These are phyloP conservation scores for Rubia balearica DNA, from an alignment of 305 asterid genomes.

Conservation along the genomic window DNA sequence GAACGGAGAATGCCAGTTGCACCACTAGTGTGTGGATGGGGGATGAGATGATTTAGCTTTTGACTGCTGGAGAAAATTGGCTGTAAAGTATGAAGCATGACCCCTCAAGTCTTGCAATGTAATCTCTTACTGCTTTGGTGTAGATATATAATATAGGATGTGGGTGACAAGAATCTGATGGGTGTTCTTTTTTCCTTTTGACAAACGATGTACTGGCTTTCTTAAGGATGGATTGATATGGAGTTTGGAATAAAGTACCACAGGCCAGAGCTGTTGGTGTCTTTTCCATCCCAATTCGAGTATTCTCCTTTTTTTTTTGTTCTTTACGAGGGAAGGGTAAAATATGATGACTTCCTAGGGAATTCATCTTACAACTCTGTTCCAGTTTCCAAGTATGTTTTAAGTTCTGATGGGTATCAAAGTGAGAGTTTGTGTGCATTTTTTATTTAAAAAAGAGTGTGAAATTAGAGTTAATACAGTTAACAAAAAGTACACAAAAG, in stretches of 20 bases:
- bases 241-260: not conserved
- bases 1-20: not conserved
- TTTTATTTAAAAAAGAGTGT: too few species aligned
- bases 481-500: too few species aligned
- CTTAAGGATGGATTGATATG: not conserved
- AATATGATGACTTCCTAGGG: too few species aligned
- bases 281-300: not conserved
- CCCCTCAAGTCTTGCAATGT: conserved; percentile 13
- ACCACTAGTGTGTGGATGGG: conserved; percentile 4
- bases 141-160: conserved; percentile 13
- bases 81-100: not conserved
- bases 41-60: not conserved
- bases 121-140: conserved; percentile 20
- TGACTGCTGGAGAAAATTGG: not conserved
- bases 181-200: not conserved
- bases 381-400: too few species aligned
- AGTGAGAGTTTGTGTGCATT: too few species aligned
- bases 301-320: too few species aligned
- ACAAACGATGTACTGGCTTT: not conserved
- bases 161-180: not conserved
- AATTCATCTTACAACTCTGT: too few species aligned
- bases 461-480: too few species aligned
- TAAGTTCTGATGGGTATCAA: too few species aligned
- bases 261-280: not conserved
- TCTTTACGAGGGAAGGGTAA: too few species aligned